phyloP scores from a whole-genome alignment of 2,329 filamentous ascomycete genomes.

The Ophiostoma sp. region DNA sequence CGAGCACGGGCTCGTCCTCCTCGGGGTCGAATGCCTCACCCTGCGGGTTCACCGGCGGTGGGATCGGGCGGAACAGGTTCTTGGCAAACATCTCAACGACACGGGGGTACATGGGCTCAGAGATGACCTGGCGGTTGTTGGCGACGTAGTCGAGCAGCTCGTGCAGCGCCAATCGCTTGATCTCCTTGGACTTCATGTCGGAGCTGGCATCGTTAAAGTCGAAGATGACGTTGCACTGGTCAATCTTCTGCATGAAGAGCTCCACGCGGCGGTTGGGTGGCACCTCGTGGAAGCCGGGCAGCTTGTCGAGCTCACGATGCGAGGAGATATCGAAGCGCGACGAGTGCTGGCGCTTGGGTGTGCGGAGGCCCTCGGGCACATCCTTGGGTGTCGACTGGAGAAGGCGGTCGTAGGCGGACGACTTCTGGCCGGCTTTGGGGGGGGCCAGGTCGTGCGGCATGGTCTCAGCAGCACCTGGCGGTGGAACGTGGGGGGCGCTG shows the following conservation, averaged over 20 bases:
- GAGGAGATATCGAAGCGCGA: slow-evolving; percentile 90
- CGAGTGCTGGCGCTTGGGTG: slow-evolving; percentile 93
- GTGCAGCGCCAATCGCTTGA: slow-evolving; percentile 92
- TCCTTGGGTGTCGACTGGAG: slow-evolving; percentile 94
- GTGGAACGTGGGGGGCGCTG: slow-evolving; percentile 86
- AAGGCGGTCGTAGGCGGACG: slow-evolving; percentile 80
- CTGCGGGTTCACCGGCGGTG: slow-evolving; percentile 93
- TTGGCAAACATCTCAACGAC: slow-evolving; percentile 99
- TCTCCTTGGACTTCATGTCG: slow-evolving; percentile 99
- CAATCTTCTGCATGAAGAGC: slow-evolving; percentile 99
- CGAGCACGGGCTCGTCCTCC: slow-evolving; percentile 94
- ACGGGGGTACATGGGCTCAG: slow-evolving; percentile 96
- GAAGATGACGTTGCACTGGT: slow-evolving; percentile 99
- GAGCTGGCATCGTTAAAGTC: slow-evolving; percentile 98
- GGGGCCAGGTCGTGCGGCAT: slow-evolving; percentile 97
- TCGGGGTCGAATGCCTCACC: slow-evolving; percentile 98
- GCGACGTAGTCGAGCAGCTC: slow-evolving; percentile 97
- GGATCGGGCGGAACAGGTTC: slow-evolving; percentile 95
- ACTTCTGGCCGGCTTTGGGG: slow-evolving; percentile 86
- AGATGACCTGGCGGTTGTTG: slow-evolving; percentile 97
- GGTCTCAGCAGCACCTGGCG: slow-evolving; percentile 88
- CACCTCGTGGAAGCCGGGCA: slow-evolving; percentile 96
- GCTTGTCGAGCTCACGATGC: slow-evolving; percentile 91
- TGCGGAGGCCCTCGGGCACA: slow-evolving; percentile 88
- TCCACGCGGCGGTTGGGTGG: slow-evolving; percentile 91